Base-by-base conservation (phyloP, 129 eudicot genomes). In the Tanacetum coccineum region DNA sequence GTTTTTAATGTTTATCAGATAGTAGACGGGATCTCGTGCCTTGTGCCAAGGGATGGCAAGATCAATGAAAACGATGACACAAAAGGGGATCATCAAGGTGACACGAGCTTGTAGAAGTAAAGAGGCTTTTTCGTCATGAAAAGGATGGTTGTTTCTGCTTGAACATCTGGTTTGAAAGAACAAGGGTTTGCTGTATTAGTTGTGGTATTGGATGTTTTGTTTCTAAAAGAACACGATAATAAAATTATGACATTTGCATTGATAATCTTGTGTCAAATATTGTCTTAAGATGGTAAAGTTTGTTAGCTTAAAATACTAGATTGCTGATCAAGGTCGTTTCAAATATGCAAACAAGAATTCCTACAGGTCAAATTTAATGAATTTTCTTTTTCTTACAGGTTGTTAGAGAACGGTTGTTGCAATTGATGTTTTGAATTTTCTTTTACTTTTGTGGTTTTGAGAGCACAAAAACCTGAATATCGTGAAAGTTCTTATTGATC, bases 1-100 rank as follows among this genome's bases (percentile, higher is more conserved):
- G 69, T 50, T 62, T 73, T 40, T 48, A 56, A 18, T 64, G 36
- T 65, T 30, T 25, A 17, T 68, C 64, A 83, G 95, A 85, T 87
- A 69, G 90, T 85, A 52, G 90, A 87, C 45, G 97, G 97, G 56
- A 83, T 91, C 28, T 93, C 95, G 17, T 71, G 87, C 64, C 95
- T 91, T 13, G 90, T 87, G 68, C 97, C 97, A 18, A 69, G 55
- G 64, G 97, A 91, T 18, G 97, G 95, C 20, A 80, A 84, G 81
- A 85, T 85, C 74, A 68, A 85, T 20, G 95, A 82, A 44, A 21
- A 64, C 8, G 26, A 46, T 18, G 48, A 59, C 58, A 59, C 66
- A 2, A 72, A 55, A 53, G 69, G 12, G 58, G 42, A 59, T 20
- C 30, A 68, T 32, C 36, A 20, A 70, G 32, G 36, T 2, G 52